phyloP scores from a whole-genome alignment of 2,329 filamentous ascomycete genomes.

The Cladobotryum mycophilum region DNA sequence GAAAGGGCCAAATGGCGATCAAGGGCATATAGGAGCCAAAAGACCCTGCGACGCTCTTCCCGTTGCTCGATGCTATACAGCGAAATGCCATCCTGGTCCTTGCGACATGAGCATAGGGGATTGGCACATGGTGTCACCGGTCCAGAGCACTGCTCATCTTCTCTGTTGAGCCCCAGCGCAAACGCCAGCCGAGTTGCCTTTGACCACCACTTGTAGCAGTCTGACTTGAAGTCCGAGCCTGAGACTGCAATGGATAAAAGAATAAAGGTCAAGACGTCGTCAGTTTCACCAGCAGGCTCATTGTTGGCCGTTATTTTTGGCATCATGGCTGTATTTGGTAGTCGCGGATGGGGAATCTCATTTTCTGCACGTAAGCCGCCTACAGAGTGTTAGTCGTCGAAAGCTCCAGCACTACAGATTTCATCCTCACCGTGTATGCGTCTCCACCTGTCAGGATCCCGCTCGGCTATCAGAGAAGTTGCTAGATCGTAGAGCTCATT shows the following conservation, averaged over 20 bases:
- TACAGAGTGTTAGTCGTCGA: slow-evolving; percentile 3
- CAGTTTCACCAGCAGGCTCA: slow-evolving; percentile 29
- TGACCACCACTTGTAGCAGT: slow-evolving; percentile 42
- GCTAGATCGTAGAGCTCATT: slow-evolving; percentile 32
- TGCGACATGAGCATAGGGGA: slow-evolving; percentile 25
- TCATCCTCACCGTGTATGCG: slow-evolving; percentile 25
- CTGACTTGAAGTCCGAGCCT: slow-evolving; percentile 42
- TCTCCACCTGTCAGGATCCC: slow-evolving; percentile 33
- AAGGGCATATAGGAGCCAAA: slow-evolving; percentile 42
- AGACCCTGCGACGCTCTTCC: slow-evolving; percentile 41
- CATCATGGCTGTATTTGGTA: slow-evolving; percentile 17
- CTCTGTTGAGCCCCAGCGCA: slow-evolving; percentile 31
- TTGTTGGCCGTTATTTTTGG: slow-evolving; percentile 27
- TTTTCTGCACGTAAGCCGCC: slow-evolving; percentile 28
- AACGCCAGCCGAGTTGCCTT: slow-evolving; percentile 35
- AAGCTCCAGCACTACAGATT: background rate
- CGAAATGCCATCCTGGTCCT: slow-evolving; percentile 21
- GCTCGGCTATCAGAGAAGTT: slow-evolving; percentile 27
- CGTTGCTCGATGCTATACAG: slow-evolving; percentile 32
- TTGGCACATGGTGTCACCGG: slow-evolving; percentile 25
- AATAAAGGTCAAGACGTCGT: slow-evolving; percentile 40
- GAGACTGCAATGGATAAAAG: slow-evolving; percentile 41
- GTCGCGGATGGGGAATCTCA: slow-evolving; percentile 22
- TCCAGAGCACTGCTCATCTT: slow-evolving; percentile 29
- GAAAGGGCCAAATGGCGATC: slow-evolving; percentile 42